Base-by-base conservation (phyloP, 179 eudicot genomes). In the Camellia oleifera region DNA sequence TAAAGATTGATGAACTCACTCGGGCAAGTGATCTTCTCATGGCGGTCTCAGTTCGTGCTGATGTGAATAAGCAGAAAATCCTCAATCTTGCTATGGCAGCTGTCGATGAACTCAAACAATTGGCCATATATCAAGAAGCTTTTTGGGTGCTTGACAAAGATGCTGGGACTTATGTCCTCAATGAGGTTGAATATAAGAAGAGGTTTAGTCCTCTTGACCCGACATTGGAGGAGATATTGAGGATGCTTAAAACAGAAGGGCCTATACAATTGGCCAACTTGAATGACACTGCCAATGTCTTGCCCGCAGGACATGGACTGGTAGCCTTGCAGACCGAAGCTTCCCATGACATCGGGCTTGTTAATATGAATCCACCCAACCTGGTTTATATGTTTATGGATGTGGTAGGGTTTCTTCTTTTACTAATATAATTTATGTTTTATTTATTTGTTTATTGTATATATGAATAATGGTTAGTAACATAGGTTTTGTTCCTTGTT, bases 341-440 rank as follows among this genome's bases (percentile, higher is more conserved):
- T 18, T 86, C 94, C 2, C 78, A 88, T 12, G 90, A 79, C 3
- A 80, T 62, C 57, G 88, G 78, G 17, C 69, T 79, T 67, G 82
- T 89, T 3, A 84, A 52, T 65, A 78, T 83, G 80, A 81, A 86
- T 68, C 89, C 93, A n/a, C 42, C 76, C 0, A 62, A 83, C 79
- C 77, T 91, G 14, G 87, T 89, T 42, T 81, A 85, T 20, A 77
- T 89, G 64, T 81, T 92, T 72, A 86, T 92, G 91, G 91, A 92
- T 76, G 91, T 83, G 92, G 97, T 92, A 83, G 23, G 83, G 61
- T 48, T 20, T 23, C 5, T 52, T 46, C 68, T 57, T 3, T 14
- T 17, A 56, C 60, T 61, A 32, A 56, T 32, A 18, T 5, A 44
- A 46, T 23, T 46, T 4, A 45, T 48, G 52, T 48, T 7, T 48